phyloP scores from a whole-genome alignment of 768 basidiomycete species.

The Dioszegia hungarica region DNA sequence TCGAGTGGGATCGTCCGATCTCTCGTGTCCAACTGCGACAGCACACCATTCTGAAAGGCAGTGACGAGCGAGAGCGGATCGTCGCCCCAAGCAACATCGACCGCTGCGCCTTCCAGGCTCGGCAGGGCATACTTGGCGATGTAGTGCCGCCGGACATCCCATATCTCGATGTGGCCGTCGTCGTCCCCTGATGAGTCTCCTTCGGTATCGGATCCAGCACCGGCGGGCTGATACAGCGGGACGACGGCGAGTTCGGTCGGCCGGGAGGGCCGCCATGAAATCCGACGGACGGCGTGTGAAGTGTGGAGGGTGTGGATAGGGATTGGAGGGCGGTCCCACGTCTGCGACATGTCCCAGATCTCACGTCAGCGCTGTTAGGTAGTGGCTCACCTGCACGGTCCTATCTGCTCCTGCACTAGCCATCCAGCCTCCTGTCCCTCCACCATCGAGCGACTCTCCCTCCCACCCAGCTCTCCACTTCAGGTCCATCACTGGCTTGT shows the following conservation, averaged over 20 bases:
- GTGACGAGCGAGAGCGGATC: constrained; percentile 29
- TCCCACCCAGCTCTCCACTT: constrained; percentile 36
- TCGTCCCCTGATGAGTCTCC: constrained; percentile 13
- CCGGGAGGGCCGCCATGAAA: constrained; percentile 45
- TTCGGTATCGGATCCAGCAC: neutral
- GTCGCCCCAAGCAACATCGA: constrained; percentile 36
- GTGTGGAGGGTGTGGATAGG: constrained; percentile 41
- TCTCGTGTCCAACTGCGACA: constrained; percentile 35
- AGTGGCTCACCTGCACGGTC: constrained; percentile 39
- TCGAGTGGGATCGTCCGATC: constrained; percentile 36
- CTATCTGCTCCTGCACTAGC: constrained; percentile 45
- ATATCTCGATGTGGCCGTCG: constrained; percentile 45
- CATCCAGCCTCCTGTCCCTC: constrained; percentile 38
- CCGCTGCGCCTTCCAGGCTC: constrained; percentile 25
- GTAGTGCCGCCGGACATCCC: constrained; percentile 45
- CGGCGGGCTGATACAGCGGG: constrained; percentile 22
- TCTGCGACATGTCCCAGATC: constrained; percentile 47
- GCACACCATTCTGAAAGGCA: constrained; percentile 39
- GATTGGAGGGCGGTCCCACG: constrained; percentile 29
- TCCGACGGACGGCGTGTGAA: constrained; percentile 35
- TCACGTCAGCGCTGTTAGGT: constrained; percentile 8
- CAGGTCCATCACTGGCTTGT: constrained; percentile 42
- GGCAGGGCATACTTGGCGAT: constrained; percentile 43
- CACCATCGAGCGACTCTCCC: constrained; percentile 11
- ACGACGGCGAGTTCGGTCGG: constrained; percentile 43